Conservation (phyloP, 768 basidiomycete species). For the Trametes sanguinea region DNA sequence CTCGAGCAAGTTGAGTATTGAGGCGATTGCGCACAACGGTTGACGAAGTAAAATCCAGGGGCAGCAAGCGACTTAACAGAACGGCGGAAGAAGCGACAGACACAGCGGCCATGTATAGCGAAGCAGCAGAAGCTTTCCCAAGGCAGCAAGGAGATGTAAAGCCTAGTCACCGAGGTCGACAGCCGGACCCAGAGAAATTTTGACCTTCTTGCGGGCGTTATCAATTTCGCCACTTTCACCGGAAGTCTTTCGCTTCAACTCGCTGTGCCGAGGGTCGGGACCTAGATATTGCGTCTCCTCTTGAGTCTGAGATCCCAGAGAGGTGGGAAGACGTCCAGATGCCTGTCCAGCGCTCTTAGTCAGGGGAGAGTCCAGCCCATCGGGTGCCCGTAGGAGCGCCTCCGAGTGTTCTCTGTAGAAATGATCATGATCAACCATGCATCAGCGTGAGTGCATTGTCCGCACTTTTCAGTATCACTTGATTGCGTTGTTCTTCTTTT, state of each 20-base stretch:
- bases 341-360: not conserved
- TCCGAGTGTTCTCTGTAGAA: constrained; percentile 2
- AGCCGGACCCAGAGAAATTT: constrained; percentile 67
- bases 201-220: constrained; percentile 55
- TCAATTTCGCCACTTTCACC: constrained; percentile 9
- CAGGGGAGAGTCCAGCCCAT: constrained; percentile 1
- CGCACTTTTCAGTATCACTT: constrained; percentile 12
- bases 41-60: too few species aligned
- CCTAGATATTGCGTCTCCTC: constrained; percentile 39
- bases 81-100: not conserved
- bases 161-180: constrained; percentile 74
- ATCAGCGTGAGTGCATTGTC: constrained; percentile 2
- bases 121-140: not conserved
- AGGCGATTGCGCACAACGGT: too few species aligned
- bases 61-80: not conserved
- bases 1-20: too few species aligned
- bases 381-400: constrained; percentile 2
- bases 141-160: not conserved
- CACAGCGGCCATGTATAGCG: not conserved
- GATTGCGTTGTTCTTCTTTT: constrained; percentile 14
- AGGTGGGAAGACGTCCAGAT: not conserved
- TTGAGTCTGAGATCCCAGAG: constrained; percentile 41
- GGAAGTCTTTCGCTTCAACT: constrained; percentile 39
- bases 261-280: constrained; percentile 14
- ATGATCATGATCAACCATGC: constrained; percentile 3